Evolutionary conservation across 1,284 basidiomycete species (phyloP).

Genomic region (Meira miltonrushii): DNA sequence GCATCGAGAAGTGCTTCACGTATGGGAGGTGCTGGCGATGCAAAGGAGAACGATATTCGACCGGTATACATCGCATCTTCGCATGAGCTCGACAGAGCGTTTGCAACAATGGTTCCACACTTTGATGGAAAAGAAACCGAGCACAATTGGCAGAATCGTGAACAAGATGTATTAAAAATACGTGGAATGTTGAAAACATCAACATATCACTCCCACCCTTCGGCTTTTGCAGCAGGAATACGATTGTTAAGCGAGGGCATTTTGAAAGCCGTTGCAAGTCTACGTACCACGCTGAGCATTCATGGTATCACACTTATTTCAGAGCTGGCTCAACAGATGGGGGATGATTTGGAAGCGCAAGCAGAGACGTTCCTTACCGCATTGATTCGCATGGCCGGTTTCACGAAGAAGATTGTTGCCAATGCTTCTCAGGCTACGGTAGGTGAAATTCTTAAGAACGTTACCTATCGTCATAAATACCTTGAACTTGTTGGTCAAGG

Average conservation of each 20-base stretch:
- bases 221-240: constrained; percentile 69
- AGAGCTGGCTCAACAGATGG: constrained; percentile 62
- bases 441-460: constrained; percentile 65
- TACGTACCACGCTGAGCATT: constrained; percentile 83
- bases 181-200: constrained; percentile 87
- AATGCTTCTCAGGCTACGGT: constrained; percentile 75
- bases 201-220: constrained; percentile 66
- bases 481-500: constrained; percentile 68
- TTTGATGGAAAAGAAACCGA: constrained; percentile 96
- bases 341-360: constrained; percentile 61
- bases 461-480: constrained; percentile 65
- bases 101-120: constrained; percentile 67
- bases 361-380: constrained; percentile 62
- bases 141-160: constrained; percentile 86
- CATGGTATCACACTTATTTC: constrained; percentile 73
- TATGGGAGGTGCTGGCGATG: constrained; percentile 5
- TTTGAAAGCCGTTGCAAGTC: constrained; percentile 76
- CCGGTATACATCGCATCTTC: constrained; percentile 69
- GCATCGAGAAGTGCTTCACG: neutral
- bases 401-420: constrained; percentile 91
- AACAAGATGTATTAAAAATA: constrained; percentile 71
- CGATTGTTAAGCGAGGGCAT: constrained; percentile 76
- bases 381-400: constrained; percentile 77
- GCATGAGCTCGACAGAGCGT: constrained; percentile 78
- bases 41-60: constrained; percentile 24